These are phyloP conservation scores for Magnolia kwangsiensis DNA, from an alignment of 164 flowering plant species.

Conservation along the genomic window DNA sequence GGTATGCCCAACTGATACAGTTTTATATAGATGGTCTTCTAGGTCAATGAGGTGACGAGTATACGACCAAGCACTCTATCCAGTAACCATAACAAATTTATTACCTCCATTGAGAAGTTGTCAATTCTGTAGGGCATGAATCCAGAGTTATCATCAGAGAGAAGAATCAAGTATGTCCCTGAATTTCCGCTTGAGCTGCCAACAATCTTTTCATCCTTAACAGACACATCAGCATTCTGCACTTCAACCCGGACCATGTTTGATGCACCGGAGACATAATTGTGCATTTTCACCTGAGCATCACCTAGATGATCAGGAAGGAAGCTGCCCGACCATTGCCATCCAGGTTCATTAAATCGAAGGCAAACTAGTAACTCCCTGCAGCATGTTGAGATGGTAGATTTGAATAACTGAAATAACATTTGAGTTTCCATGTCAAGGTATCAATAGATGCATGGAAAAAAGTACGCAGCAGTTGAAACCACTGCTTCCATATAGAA, in stretches of 20 bases:
- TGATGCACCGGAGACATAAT: constrained; percentile 58
- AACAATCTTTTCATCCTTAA: constrained; percentile 57
- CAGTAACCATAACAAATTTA: neutral
- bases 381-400: constrained; percentile 16
- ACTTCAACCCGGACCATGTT: constrained; percentile 83
- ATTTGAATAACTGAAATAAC: neutral
- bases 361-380: constrained; percentile 89
- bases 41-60: neutral
- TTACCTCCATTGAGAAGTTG: constrained; percentile 89
- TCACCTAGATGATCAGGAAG: constrained; percentile 90
- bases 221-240: constrained; percentile 78
- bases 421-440: constrained; percentile 1
- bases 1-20: neutral
- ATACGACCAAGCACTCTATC: neutral
- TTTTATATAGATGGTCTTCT: neutral
- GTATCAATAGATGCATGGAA: neutral
- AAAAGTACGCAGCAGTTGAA: neutral
- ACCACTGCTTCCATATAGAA: neutral
- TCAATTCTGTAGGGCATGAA: constrained; percentile 96
- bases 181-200: constrained; percentile 71
- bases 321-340: constrained; percentile 99
- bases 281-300: constrained; percentile 81
- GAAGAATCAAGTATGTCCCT: constrained; percentile 80
- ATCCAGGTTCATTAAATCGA: constrained; percentile 83
- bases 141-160: constrained; percentile 87